A percentile compares a stretch with the other conserved stretches of the same genome.
Evolutionary conservation across 2,329 filamentous ascomycete genomes (phyloP).

Genomic region (Fusarium bactridioides): DNA sequence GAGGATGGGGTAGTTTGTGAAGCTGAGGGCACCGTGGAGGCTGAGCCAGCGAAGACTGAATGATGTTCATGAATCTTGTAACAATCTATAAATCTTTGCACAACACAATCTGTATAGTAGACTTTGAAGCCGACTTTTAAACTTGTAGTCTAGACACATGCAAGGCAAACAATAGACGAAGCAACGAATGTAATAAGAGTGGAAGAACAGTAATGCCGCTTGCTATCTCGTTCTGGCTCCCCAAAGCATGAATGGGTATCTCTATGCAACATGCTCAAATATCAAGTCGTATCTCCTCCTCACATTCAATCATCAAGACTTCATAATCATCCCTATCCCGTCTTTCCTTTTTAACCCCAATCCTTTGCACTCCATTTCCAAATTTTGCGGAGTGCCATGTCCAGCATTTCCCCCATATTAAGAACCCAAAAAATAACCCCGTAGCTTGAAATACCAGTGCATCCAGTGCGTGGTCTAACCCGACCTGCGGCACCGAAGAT

Average conservation of each 20-base stretch:
- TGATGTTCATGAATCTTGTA: background rate
- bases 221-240: slow-evolving; percentile 42
- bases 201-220: slow-evolving; percentile 41
- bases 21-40: background rate
- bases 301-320: slow-evolving; percentile 40
- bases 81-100: background rate
- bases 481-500: slow-evolving; percentile 41
- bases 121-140: background rate
- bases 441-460: slow-evolving; percentile 38
- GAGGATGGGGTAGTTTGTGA: background rate
- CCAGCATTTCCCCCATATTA: slow-evolving; percentile 39
- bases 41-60: background rate
- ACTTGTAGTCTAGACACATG: background rate
- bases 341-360: background rate
- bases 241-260: slow-evolving; percentile 44
- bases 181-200: background rate
- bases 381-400: slow-evolving; percentile 34
- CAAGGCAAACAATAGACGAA: background rate
- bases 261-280: slow-evolving; percentile 44
- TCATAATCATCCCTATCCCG: slow-evolving; percentile 26
- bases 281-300: slow-evolving; percentile 36
- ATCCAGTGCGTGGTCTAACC: slow-evolving; percentile 41
- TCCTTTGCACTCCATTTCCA: slow-evolving; percentile 29
- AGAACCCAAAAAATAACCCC: slow-evolving; percentile 6
- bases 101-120: slow-evolving; percentile 1